These are phyloP conservation scores for Pseudogymnoascus sp. DNA, from an alignment of 2,329 filamentous ascomycete genomes.

Conservation along the genomic window DNA sequence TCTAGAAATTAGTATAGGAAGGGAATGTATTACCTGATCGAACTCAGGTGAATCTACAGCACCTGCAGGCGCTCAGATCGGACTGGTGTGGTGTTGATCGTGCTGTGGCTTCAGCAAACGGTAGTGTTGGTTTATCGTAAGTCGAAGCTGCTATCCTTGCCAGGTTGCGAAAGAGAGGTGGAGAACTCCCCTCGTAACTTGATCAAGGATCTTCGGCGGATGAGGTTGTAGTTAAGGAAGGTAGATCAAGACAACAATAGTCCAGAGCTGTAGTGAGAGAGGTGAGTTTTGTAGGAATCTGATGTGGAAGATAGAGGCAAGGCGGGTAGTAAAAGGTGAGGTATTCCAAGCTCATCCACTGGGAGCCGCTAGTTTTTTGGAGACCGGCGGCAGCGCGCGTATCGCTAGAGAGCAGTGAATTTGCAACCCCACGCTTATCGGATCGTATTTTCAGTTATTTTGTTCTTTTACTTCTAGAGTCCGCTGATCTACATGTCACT, in stretches of 20 bases:
- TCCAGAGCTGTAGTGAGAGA: neutral
- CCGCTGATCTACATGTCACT: neutral
- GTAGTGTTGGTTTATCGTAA: constrained; percentile 10
- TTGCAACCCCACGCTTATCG: constrained; percentile 7
- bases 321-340: neutral
- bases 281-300: neutral
- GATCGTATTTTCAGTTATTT: neutral
- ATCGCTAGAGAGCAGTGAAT: constrained; percentile 7
- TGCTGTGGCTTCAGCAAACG: constrained; percentile 9
- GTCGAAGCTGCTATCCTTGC: constrained; percentile 1
- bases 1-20: constrained; percentile 1
- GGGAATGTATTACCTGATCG: constrained; percentile 5
- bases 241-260: neutral
- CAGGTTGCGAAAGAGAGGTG: constrained; percentile 22
- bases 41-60: constrained; percentile 1
- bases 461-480: constrained; percentile 1
- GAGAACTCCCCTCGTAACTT: constrained; percentile 27
- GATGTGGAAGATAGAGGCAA: neutral
- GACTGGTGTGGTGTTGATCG: neutral
- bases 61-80: neutral
- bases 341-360: constrained; percentile 9
- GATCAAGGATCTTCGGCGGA: constrained; percentile 14
- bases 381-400: constrained; percentile 5
- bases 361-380: constrained; percentile 8
- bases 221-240: neutral